Percentiles rank a stretch among this genome's conserved stretches.
Conservation (phyloP, 768 basidiomycete genomes). For the Lentinula boryana region DNA sequence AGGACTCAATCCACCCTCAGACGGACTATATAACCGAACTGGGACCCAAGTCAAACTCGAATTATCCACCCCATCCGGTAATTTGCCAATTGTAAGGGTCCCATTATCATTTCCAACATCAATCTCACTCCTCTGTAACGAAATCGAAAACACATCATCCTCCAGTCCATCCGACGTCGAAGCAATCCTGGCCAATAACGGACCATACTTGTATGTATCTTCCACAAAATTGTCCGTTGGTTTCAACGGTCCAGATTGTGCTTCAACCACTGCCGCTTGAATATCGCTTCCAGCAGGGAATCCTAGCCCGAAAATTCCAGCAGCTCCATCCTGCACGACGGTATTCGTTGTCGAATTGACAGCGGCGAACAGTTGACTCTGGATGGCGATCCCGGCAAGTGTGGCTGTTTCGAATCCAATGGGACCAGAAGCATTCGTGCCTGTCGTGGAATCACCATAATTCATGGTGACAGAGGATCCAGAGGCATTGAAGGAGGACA, state of each 20-base stretch:
- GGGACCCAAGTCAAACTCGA: conserved; percentile 65
- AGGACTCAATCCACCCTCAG: conserved; percentile 50
- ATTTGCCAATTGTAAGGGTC: conserved; percentile 53
- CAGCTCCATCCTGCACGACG: conserved; percentile 45
- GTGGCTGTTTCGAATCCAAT: conserved; percentile 48
- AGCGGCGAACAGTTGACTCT: conserved; percentile 48
- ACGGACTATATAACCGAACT: conserved; percentile 46
- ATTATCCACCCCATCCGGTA: conserved; percentile 49
- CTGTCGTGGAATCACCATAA: conserved; percentile 68
- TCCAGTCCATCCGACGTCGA: conserved; percentile 34
- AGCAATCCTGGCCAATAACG: conserved; percentile 41
- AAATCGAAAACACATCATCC: conserved; percentile 45
- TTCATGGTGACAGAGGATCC: conserved; percentile 31
- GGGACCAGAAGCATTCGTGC: conserved; percentile 52
- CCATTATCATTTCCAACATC: conserved; percentile 54
- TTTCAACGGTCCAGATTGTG: conserved; percentile 14
- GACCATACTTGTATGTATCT: conserved; percentile 32
- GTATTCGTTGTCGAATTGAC: conserved; percentile 54
- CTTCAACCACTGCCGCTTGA: conserved; percentile 23
- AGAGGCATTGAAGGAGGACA: conserved; percentile 28
- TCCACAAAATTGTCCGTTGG: conserved; percentile 30
- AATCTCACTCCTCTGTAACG: conserved; percentile 55
- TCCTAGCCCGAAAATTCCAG: conserved; percentile 64
- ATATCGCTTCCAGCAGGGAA: conserved; percentile 55
- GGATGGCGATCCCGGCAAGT: conserved; percentile 46